Evolutionary conservation across 768 basidiomycete species (phyloP), one percentile per base, ranked within the genome.

Genomic region (Ramaria sp.): DNA sequence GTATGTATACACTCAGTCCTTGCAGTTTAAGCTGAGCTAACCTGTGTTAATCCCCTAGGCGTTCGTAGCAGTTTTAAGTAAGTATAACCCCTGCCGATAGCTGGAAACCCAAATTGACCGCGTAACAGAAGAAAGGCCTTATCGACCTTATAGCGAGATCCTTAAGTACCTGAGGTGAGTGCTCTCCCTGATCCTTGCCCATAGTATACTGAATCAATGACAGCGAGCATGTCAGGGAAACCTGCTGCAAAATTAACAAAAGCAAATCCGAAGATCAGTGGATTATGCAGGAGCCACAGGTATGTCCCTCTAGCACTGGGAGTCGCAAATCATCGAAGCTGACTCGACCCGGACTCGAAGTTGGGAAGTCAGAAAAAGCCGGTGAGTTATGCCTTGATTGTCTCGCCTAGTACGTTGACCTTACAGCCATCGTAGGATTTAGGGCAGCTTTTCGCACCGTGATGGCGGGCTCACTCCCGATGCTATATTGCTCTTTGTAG

Each of bases 221-320:
- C 13, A 54, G 55, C 10, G 55, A 57, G 11, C 24, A 30, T 13
- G 33, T 57, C 19, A 24, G 22, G 9, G 37, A 7, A 20, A 33
- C 55, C 4, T 57, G 55, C 37, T 4, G 20, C 30, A 30, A 47
- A 10, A 57, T 47, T 20, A 57, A 57, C 24, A 48, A 31, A 11
- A 37, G 11, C 2, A 19, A 10, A 33, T 2, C 19, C 3, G 20
- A 22, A 34, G 7, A 20, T 7, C 15, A 57, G 19, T 57, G 55
- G 55, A 50, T 57, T 31, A 48, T 57, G 55, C 55, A 57, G 33
- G 55, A 57, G 42, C 55, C 55, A 22, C 55, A 57, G 46, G 55
- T 57, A 12, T 15, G 45, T 22, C 24, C 19, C 10, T n/a, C 20
- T 33, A 13, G 30, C 39, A 41, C 17, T 24, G 22, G 45, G 13